phyloP scores from a whole-genome alignment of 495 filamentous ascomycete genomes.

The Chaetomium tenue region DNA sequence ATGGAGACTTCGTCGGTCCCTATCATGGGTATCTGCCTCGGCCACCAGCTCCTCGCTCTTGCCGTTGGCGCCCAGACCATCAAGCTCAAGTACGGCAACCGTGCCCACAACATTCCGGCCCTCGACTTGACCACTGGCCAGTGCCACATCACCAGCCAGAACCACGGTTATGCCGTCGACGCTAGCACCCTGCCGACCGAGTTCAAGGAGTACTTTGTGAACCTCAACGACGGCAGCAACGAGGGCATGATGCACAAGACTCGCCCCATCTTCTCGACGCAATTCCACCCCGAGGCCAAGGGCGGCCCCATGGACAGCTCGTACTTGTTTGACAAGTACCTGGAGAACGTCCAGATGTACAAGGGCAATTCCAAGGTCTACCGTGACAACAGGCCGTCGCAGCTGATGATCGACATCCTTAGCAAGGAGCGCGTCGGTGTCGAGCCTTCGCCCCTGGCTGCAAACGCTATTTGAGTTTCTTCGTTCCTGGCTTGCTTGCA shows the following conservation, averaged over 20 bases:
- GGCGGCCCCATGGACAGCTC: constrained; percentile 91
- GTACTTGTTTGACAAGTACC: constrained; percentile 94
- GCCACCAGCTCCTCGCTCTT: constrained; percentile 83
- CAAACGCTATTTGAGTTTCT: constrained; percentile 37
- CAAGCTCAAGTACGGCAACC: constrained; percentile 97
- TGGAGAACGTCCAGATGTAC: constrained; percentile 82
- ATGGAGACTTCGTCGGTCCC: constrained; percentile 89
- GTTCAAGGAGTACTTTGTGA: constrained; percentile 97
- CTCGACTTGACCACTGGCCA: constrained; percentile 90
- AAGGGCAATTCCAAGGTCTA: constrained; percentile 72
- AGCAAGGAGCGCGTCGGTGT: constrained; percentile 93
- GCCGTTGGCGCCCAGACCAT: constrained; percentile 81
- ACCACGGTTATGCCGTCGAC: constrained; percentile 98
- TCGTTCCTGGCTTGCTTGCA: constrained; percentile 5
- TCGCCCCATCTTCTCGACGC: constrained; percentile 94
- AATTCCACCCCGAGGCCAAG: constrained; percentile 98
- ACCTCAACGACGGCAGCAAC: constrained; percentile 93
- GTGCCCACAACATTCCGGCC: constrained; percentile 96
- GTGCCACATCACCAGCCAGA: constrained; percentile 98
- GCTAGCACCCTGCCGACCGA: constrained; percentile 74
- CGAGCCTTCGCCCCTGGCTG: constrained; percentile 56
- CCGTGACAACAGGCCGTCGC: constrained; percentile 78
- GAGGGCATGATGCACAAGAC: constrained; percentile 95
- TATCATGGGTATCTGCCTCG: constrained; percentile 95
- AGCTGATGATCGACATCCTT: constrained; percentile 84